A percentile compares a stretch with the other conserved stretches of the same genome.
Evolutionary conservation across 148 eudicot genomes (phyloP).

Genomic region (Pouteria glomerata): DNA sequence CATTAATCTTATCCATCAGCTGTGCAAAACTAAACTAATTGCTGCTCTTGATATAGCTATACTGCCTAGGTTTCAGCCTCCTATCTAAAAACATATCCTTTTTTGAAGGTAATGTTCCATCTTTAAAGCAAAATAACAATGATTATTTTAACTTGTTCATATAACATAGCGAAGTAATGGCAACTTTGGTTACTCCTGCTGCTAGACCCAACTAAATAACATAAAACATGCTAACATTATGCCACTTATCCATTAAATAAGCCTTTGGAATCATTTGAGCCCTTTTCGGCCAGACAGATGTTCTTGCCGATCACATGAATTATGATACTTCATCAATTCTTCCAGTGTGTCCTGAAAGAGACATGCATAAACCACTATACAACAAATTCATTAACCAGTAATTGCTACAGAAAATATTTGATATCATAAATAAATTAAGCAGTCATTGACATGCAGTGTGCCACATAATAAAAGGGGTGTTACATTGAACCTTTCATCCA

Average conservation of each 20-base stretch:
- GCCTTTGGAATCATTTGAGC: neutral
- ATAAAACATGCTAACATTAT: neutral
- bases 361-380: neutral
- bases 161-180: neutral
- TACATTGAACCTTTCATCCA: neutral
- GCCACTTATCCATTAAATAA: neutral
- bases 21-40: neutral
- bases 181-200: neutral
- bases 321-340: too few relatives aligned
- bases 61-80: neutral
- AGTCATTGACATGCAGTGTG: neutral
- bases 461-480: neutral
- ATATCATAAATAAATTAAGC: neutral
- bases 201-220: neutral
- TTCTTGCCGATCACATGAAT: neutral
- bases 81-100: neutral
- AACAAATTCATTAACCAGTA: neutral
- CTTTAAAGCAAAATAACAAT: neutral
- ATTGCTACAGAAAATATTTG: neutral
- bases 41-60: neutral
- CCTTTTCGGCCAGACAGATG: neutral
- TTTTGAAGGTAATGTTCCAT: neutral
- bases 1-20: constrained; percentile 1
- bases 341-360: too few relatives aligned
- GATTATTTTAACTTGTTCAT: neutral